A percentile compares a stretch with the other conserved stretches of the same genome.
Conservation (phyloP, 768 basidiomycete species). For the Mycena olivaceomarginata region DNA sequence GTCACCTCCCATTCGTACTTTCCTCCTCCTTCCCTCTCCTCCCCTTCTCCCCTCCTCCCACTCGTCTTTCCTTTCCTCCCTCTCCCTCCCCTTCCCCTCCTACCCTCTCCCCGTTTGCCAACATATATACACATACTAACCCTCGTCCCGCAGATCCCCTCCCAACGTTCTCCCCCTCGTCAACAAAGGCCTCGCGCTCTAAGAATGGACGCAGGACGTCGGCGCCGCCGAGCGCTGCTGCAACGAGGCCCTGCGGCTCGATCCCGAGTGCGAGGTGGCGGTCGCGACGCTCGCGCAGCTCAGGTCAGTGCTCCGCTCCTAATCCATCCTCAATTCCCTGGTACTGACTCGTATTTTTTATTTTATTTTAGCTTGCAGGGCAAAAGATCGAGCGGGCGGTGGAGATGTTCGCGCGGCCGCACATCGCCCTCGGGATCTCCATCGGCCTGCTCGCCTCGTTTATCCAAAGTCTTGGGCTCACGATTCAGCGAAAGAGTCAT, state of each 20-base stretch:
- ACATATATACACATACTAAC: not conserved
- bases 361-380: slow-evolving; percentile 75
- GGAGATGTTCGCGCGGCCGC: slow-evolving; percentile 86
- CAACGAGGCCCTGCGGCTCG: slow-evolving; percentile 90
- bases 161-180: slow-evolving; percentile 95
- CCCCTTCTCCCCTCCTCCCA: not conserved
- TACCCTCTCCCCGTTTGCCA: no score
- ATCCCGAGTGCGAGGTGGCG: slow-evolving; percentile 97
- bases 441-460: slow-evolving; percentile 82
- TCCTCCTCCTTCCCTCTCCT: no score
- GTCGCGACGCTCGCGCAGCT: slow-evolving; percentile 97
- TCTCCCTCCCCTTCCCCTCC: no score
- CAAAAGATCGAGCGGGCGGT: slow-evolving; percentile 91
- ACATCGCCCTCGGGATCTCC: slow-evolving; percentile 69
- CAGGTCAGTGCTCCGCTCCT: slow-evolving; percentile 40
- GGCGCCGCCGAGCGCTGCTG: slow-evolving; percentile 89
- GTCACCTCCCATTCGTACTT: not conserved
- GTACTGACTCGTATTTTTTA: no score
- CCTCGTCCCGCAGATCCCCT: slow-evolving; percentile 54
- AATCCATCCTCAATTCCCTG: no score
- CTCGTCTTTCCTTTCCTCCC: not conserved
- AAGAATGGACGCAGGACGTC: slow-evolving; percentile 96
- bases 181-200: slow-evolving; percentile 97
- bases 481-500: slow-evolving; percentile 96
- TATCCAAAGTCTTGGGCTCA: slow-evolving; percentile 68